Conservation (phyloP, 768 basidiomycete species). For the Termitomyces sp. region DNA sequence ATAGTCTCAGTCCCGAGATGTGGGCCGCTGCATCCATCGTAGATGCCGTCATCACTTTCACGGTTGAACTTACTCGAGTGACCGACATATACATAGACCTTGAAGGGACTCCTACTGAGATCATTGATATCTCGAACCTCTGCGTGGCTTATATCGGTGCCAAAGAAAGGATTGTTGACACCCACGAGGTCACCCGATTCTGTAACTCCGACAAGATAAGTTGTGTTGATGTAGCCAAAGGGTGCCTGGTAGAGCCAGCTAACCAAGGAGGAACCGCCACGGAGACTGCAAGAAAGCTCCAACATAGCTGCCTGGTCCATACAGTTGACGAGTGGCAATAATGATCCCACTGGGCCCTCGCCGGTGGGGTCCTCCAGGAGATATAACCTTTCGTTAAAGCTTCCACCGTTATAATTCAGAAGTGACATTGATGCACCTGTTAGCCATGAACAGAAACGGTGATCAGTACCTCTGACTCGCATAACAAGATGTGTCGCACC, state of each 20-base stretch:
- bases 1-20: background rate
- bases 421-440: background rate
- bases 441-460: background rate
- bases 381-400: background rate
- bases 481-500: background rate
- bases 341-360: background rate
- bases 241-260: background rate
- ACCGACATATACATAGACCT: background rate
- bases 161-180: background rate
- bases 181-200: background rate
- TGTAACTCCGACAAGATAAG: background rate
- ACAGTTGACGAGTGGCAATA: background rate
- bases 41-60: background rate
- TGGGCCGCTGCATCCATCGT: background rate
- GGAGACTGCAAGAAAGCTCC: background rate
- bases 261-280: background rate
- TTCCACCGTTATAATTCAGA: background rate
- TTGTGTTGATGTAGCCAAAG: background rate
- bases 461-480: background rate
- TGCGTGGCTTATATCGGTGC: background rate
- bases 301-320: background rate
- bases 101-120: background rate
- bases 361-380: background rate
- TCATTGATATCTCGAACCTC: background rate
- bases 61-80: background rate